These are phyloP conservation scores for Hibiscus syriacus DNA, from an alignment of 345 rosid species.

Conservation along the genomic window DNA sequence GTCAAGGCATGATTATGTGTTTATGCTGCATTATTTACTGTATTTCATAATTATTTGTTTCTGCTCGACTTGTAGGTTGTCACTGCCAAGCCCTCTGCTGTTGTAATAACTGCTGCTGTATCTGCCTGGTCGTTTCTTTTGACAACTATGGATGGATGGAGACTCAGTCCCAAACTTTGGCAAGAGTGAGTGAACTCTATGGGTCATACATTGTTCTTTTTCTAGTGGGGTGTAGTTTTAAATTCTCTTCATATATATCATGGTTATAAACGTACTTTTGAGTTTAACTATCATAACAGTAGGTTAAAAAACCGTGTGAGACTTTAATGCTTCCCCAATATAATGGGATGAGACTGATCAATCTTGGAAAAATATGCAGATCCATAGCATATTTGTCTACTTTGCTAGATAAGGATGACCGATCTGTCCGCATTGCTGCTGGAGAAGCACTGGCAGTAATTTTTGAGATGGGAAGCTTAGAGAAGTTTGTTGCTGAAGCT, in stretches of 20 bases:
- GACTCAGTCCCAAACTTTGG: constrained; percentile 58
- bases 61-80: constrained; percentile 42
- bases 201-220: not conserved
- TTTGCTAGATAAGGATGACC: constrained; percentile 78
- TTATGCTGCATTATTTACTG: not conserved
- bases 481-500: constrained; percentile 50
- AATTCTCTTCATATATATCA: not conserved
- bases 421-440: constrained; percentile 83
- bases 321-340: not conserved
- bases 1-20: not conserved
- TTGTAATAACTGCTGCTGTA: constrained; percentile 54
- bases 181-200: constrained; percentile 49
- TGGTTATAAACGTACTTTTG: not conserved
- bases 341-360: not conserved
- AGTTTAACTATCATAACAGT: too few species aligned
- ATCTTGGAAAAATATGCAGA: constrained; percentile 37
- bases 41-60: not conserved
- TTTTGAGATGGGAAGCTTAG: constrained; percentile 63
- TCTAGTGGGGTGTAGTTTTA: not conserved
- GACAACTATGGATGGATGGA: constrained; percentile 49
- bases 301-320: too few species aligned
- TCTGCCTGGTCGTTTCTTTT: constrained; percentile 93
- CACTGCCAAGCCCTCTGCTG: constrained; percentile 47
- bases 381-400: constrained; percentile 57
- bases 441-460: constrained; percentile 85